Evolutionary conservation across 2,329 filamentous ascomycete species (phyloP), one percentile per base, ranked within the genome.

Genomic region (Cladophialophora carrionii): DNA sequence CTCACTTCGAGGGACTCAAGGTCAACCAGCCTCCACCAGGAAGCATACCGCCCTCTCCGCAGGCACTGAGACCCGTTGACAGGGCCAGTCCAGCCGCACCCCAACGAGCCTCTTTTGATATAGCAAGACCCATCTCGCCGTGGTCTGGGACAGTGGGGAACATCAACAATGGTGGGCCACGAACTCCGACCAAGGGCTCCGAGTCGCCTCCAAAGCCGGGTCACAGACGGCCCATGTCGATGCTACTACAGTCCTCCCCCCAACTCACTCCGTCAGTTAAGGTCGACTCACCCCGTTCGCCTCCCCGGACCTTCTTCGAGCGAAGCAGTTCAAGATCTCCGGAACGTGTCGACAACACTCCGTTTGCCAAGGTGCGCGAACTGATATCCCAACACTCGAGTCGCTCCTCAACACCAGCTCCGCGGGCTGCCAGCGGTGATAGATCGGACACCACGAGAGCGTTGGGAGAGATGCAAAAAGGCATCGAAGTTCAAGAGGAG

Each of bases 201-300:
- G 75, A 72, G 22, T 79, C 77, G 85, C 87, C 68, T 85, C 77
- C 73, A 84, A 87, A 65, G 85, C 81, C 76, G 84, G 88, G 73
- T 87, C 85, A 73, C 88, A 86, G 74, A 60, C 74, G 79, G 49
- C 79, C 78, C n/a, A 74, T 79, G 67, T 81, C 79, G 17, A 77
- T 81, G 78, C 75, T 73, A 63, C 65, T 80, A 34, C 75, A 76
- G 37, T 76, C 78, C 4, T 76, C 78, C 14, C 75, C 79, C 29
- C 78, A 79, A 63, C 71, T 79, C 12, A 74, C 77, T 10, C 79
- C 79, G 10, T 77, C 75, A 1, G 72, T 81, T 57, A 78, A 77
- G 4, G 74, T 81, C 7, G 77, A 81, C 57, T 80, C 79, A 2
- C 79, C 79, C 7, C 74, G 74, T 46, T 80, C 79, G 51, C 78